These are phyloP conservation scores for Macadamia tetraphylla DNA, from an alignment of 164 flowering plant genomes.

Conservation along the genomic window DNA sequence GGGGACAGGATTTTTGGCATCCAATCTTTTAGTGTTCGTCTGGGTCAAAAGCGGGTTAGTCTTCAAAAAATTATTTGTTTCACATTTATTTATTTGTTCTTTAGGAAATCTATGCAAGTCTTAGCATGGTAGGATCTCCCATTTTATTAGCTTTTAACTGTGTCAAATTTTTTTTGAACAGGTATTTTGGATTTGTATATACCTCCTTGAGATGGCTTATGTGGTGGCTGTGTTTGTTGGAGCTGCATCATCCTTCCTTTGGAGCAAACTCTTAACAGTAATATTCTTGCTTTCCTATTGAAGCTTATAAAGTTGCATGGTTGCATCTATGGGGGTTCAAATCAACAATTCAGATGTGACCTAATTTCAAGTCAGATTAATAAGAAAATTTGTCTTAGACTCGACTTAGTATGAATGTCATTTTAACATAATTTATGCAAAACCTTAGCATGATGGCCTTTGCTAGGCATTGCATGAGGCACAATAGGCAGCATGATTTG, in stretches of 20 bases:
- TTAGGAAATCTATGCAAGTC: not conserved
- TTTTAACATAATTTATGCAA: no score
- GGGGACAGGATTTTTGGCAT: slow-evolving; percentile 82
- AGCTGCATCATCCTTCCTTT: slow-evolving; percentile 39
- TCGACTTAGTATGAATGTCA: no score
- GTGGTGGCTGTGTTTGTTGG: slow-evolving; percentile 61
- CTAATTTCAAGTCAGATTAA: no score
- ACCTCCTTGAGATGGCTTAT: slow-evolving; percentile 74
- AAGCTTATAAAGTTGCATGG: no score
- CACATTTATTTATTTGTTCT: not conserved
- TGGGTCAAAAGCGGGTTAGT: slow-evolving; percentile 78
- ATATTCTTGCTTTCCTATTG: not conserved
- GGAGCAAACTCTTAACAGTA: slow-evolving; percentile 74
- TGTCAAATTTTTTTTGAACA: slow-evolving; percentile 19
- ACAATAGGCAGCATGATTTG: no score
- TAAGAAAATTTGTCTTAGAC: no score
- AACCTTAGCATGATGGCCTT: no score
- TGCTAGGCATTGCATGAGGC: no score
- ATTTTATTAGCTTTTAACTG: not conserved
- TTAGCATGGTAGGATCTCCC: not conserved
- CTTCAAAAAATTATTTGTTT: not conserved
- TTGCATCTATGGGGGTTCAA: no score
- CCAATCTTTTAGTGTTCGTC: slow-evolving; percentile 57
- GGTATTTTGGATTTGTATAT: slow-evolving; percentile 82
- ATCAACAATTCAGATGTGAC: no score